A percentile compares a stretch with the other conserved stretches of the same genome.
These are phyloP conservation scores for Calonectria pseudoturangicola DNA, from an alignment of 2,329 filamentous ascomycete species.

Conservation along the genomic window DNA sequence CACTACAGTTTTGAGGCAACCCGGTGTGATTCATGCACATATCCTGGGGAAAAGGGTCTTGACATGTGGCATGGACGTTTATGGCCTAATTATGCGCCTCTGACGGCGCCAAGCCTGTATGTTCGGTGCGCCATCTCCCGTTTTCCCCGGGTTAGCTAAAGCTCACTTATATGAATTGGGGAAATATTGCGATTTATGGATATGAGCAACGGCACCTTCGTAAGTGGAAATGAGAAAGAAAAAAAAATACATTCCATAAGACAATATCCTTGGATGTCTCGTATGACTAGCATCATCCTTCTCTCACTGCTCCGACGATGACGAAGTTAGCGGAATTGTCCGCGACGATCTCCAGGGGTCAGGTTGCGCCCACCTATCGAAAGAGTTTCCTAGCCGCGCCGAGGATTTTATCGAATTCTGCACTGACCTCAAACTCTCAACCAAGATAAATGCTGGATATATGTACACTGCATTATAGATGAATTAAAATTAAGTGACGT, in stretches of 20 bases:
- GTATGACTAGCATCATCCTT: conserved; percentile 5
- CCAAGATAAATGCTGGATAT: neutral
- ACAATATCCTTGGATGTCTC: neutral
- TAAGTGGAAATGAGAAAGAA: neutral
- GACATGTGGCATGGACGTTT: conserved; percentile 22
- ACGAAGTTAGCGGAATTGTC: conserved; percentile 20
- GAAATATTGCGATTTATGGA: conserved; percentile 10
- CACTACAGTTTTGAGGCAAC: neutral
- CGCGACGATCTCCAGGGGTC: conserved; percentile 24
- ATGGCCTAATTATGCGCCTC: conserved; percentile 18
- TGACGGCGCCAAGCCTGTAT: conserved; percentile 13
- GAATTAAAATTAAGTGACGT: neutral
- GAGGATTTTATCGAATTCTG: conserved; percentile 10
- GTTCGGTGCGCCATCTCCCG: neutral
- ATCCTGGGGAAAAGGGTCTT: conserved; percentile 8
- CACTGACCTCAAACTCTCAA: neutral
- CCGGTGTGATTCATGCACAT: conserved; percentile 8
- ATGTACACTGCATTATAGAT: neutral
- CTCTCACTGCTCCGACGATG: conserved; percentile 1
- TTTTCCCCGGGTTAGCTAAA: conserved; percentile 7
- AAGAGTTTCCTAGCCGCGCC: conserved; percentile 11
- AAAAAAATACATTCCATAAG: neutral
- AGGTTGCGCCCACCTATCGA: conserved; percentile 14
- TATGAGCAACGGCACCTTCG: neutral
- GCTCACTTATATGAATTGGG: conserved; percentile 18